phyloP scores from a whole-genome alignment of 2,329 filamentous ascomycete genomes.

The Penicillium sp. region DNA sequence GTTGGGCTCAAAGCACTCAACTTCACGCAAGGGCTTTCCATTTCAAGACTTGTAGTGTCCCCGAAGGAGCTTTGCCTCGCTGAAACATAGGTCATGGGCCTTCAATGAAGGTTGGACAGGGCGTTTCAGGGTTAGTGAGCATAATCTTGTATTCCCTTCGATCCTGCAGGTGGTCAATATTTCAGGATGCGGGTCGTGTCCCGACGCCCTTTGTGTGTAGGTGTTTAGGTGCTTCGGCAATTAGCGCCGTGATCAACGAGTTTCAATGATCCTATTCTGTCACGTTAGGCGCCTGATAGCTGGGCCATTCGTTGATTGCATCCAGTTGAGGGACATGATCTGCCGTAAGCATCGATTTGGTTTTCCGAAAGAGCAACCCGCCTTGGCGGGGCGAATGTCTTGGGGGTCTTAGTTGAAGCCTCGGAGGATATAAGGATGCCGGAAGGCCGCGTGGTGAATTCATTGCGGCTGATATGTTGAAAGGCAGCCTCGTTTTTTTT shows the following conservation, averaged over 20 bases:
- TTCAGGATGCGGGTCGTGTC: background rate
- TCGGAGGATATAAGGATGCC: background rate
- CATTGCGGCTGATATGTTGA: background rate
- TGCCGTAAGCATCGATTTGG: background rate
- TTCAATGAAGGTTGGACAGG: background rate
- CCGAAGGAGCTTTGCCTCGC: background rate
- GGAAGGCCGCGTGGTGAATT: background rate
- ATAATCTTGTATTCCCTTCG: background rate
- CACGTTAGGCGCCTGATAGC: background rate
- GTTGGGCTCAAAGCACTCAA: background rate
- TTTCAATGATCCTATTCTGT: background rate
- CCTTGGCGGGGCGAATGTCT: background rate
- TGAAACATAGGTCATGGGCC: background rate
- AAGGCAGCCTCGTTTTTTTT: background rate
- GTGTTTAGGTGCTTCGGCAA: background rate
- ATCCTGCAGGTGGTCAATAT: background rate
- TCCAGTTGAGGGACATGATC: background rate
- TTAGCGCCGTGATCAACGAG: background rate
- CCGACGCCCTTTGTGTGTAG: background rate
- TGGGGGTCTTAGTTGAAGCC: background rate
- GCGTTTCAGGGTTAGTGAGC: background rate
- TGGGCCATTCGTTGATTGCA: background rate
- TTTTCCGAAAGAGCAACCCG: background rate
- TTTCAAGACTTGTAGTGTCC: background rate
- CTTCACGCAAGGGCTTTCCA: background rate